A percentile compares a stretch with the other conserved stretches of the same genome.
Conservation (phyloP, 495 filamentous ascomycete species). For the Lasiosphaeriaceae sp. region DNA sequence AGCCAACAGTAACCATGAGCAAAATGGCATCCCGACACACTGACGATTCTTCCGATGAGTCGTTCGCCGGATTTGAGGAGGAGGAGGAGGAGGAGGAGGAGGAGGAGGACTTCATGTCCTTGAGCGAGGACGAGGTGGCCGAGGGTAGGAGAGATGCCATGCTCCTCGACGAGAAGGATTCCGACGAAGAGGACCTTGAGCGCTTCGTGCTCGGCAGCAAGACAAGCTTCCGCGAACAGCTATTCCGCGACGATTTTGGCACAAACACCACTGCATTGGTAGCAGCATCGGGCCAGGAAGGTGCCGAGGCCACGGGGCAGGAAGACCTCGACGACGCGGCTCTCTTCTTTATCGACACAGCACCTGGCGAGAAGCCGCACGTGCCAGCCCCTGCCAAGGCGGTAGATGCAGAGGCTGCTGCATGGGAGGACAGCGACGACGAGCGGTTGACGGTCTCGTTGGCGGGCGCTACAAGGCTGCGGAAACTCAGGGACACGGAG, state of each 20-base stretch:
- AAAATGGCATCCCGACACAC: constrained; percentile 16
- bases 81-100: constrained; percentile 39
- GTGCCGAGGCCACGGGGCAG: constrained; percentile 28
- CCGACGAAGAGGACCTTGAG: constrained; percentile 78
- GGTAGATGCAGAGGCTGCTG: constrained; percentile 42
- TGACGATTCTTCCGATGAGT: constrained; percentile 21
- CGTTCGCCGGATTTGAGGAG: constrained; percentile 34
- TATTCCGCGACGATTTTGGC: constrained; percentile 47
- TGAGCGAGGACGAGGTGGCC: constrained; percentile 21
- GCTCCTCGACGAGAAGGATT: constrained; percentile 45
- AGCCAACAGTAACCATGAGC: not conserved
- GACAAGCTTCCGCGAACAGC: constrained; percentile 67
- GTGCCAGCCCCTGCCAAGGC: constrained; percentile 25
- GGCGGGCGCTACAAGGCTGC: constrained; percentile 62
- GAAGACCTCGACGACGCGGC: constrained; percentile 62
- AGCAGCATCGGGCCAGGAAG: constrained; percentile 27
- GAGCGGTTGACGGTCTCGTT: constrained; percentile 82
- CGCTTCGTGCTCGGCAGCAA: constrained; percentile 80
- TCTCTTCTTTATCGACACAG: constrained; percentile 46
- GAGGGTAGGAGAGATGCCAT: not conserved
- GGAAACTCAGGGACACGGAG: constrained; percentile 77
- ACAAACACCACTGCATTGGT: constrained; percentile 36
- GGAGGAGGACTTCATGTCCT: constrained; percentile 26
- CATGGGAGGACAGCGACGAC: constrained; percentile 96
- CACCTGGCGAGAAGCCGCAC: constrained; percentile 28